Percentiles rank a stretch among this genome's conserved stretches.
phyloP scores from a whole-genome alignment of 768 basidiomycete species.

The Boletus sensibilis region DNA sequence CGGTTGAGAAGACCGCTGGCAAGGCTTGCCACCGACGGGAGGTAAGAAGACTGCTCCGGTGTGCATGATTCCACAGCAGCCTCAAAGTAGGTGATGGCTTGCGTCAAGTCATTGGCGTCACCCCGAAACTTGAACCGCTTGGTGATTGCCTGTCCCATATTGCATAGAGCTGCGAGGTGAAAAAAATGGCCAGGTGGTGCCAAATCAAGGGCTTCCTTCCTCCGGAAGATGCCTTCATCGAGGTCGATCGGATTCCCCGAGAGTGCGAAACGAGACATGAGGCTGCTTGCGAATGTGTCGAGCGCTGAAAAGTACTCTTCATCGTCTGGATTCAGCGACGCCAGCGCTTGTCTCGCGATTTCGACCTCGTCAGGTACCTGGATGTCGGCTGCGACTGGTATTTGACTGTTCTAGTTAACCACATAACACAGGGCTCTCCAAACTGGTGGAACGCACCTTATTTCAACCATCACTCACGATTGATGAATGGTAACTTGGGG shows the following conservation, averaged over 20 bases:
- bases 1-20: constrained; percentile 19
- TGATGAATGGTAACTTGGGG: neutral
- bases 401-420: neutral
- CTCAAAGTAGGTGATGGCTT: constrained; percentile 19
- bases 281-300: constrained; percentile 4
- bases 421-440: neutral
- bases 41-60: constrained; percentile 13
- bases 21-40: constrained; percentile 18
- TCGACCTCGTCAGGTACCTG: constrained; percentile 10
- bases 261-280: constrained; percentile 24
- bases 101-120: constrained; percentile 20
- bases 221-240: constrained; percentile 21
- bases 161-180: constrained; percentile 13
- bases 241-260: constrained; percentile 25
- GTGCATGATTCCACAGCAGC: constrained; percentile 11
- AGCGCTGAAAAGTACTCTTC: constrained; percentile 10
- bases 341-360: constrained; percentile 9
- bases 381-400: neutral
- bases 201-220: constrained; percentile 19
- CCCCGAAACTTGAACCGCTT: constrained; percentile 24
- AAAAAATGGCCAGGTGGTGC: constrained; percentile 21
- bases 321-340: constrained; percentile 6
- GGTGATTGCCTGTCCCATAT: constrained; percentile 18
- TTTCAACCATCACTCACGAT: constrained; percentile 3
- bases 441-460: neutral